Evolutionary conservation across 495 filamentous ascomycete species (phyloP), one percentile per base, ranked within the genome.

Genomic region (Cairneyella variabilis): DNA sequence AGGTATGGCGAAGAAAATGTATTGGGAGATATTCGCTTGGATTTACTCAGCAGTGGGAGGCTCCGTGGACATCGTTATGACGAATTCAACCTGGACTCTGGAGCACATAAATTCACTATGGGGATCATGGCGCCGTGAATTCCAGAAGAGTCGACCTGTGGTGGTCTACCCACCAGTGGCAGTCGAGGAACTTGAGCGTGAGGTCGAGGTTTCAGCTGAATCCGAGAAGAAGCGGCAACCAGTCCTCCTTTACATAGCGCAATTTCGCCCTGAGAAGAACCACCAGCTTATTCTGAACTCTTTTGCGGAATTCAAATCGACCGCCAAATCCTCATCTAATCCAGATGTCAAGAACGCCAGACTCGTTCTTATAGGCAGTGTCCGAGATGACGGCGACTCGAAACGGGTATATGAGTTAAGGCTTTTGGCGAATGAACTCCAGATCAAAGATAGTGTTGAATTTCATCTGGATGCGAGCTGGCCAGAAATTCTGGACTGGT

Each of bases 181-280:
- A 1, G 93, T 98, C 7, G 76, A 82, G 23, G 90, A 95, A 57
- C 73, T 98, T 8, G 77, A 86, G 51, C 72, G 77, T 16, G 82
- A 78, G 20, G 82, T 97, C 52, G 76, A 84, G 1, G 80, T 95
- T 6, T 78, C 77, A 22, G 71, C 68, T 1, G 77, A 76, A 22
- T 89, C 77, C 60, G 91, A 92, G 59, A 69, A 68, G 58, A 65
- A 65, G 32, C 83, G 93, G 26, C 76, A 87, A 63, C 83, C 80
- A 21, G 72, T 82, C 21, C 64, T 97, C 34, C 74, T 98, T 5
- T 97, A 95, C 71, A 96, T 98, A 48, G 93, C 93, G 2, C 93
- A 98, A 67, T 98, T 97, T 71, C 83, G 93, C 0, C 91, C 93
- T 0, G 93, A 98, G 65, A 98, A 98, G 74, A 96, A 96, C 66